Conservation (phyloP, 257 asterid species). For the Petunia axillaris region DNA sequence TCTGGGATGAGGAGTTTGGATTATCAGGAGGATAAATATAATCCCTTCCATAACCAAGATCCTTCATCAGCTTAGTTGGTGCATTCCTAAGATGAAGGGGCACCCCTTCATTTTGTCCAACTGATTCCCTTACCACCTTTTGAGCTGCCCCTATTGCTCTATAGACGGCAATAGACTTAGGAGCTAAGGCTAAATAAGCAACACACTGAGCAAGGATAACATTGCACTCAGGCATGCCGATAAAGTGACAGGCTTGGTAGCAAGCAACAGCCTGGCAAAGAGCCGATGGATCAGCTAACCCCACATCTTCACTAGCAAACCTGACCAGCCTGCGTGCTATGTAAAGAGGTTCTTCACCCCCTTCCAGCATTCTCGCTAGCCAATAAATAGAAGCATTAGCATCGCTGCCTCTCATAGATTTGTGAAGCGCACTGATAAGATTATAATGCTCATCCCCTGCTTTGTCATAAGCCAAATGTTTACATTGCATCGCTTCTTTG, state of each 20-base stretch:
- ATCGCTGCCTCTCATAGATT: conserved; percentile 86
- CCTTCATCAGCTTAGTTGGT: conserved; percentile 88
- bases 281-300: conserved; percentile 82
- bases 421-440: conserved; percentile 79
- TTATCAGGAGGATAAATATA: conserved; percentile 77
- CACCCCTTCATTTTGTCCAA: conserved; percentile 79
- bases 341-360: conserved; percentile 89
- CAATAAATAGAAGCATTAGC: conserved; percentile 78
- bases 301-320: conserved; percentile 80
- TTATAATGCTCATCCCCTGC: conserved; percentile 88
- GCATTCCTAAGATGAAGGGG: conserved; percentile 91
- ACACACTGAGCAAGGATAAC: conserved; percentile 77
- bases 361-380: conserved; percentile 86
- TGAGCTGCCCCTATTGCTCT: conserved; percentile 62
- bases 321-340: conserved; percentile 73
- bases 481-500: conserved; percentile 70
- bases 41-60: conserved; percentile 75
- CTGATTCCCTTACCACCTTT: conserved; percentile 71
- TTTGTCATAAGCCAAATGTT: conserved; percentile 76
- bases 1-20: conserved; percentile 47
- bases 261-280: conserved; percentile 79
- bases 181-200: conserved; percentile 76
- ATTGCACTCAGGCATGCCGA: conserved; percentile 88
- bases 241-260: conserved; percentile 78
- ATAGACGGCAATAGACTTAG: conserved; percentile 70